These are phyloP conservation scores for Elongisporangium senticosum DNA, from an alignment of 352 stramenopile species.

Conservation along the genomic window DNA sequence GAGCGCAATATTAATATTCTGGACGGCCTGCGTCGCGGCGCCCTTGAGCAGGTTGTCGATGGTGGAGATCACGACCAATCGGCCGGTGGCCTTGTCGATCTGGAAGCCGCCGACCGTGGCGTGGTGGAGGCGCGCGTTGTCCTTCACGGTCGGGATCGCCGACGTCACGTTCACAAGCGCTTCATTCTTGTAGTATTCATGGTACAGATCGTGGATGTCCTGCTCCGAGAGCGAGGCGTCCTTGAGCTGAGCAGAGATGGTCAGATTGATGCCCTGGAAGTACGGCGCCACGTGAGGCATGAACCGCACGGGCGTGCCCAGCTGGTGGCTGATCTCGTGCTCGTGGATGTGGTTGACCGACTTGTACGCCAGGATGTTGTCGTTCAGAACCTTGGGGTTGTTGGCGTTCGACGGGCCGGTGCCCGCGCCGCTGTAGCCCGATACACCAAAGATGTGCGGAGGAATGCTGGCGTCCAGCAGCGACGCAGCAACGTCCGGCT, in stretches of 20 bases:
- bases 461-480: conserved; percentile 60
- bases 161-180: conserved; percentile 75
- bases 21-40: conserved; percentile 88
- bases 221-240: conserved; percentile 62
- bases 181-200: conserved; percentile 80
- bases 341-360: conserved; percentile 90
- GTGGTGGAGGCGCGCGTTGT: conserved; percentile 72
- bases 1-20: conserved; percentile 94
- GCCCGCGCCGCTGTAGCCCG: conserved; percentile 84
- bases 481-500: conserved; percentile 38
- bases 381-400: conserved; percentile 63
- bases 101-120: conserved; percentile 85
- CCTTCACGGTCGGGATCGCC: conserved; percentile 68
- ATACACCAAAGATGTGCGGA: conserved; percentile 85
- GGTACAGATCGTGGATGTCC: conserved; percentile 68
- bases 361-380: conserved; percentile 90
- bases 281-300: conserved; percentile 92
- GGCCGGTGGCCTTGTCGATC: conserved; percentile 77
- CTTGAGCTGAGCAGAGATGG: conserved; percentile 74
- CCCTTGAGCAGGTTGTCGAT: conserved; percentile 96
- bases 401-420: conserved; percentile 81
- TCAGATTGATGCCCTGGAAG: conserved; percentile 93
- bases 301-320: conserved; percentile 84
- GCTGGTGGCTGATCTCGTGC: conserved; percentile 77
- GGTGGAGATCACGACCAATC: conserved; percentile 82